phyloP scores from a whole-genome alignment of 192 early-diverging fungal genomes.

The Jimgerdemannia lactiflua region DNA sequence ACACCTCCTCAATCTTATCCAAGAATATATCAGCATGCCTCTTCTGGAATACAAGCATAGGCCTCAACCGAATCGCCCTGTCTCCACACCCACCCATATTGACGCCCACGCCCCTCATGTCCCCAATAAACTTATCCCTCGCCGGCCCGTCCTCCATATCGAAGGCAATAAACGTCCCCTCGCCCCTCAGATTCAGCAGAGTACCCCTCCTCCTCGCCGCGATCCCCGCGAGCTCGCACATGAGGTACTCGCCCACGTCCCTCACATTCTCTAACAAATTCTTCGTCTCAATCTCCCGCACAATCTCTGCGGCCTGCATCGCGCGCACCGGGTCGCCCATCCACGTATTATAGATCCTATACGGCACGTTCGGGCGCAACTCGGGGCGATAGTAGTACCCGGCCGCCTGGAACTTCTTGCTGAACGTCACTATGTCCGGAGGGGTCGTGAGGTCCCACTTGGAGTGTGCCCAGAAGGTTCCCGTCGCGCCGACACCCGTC shows the following conservation, averaged over 20 bases:
- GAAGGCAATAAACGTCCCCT: constrained; percentile 70
- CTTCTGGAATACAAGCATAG: constrained; percentile 69
- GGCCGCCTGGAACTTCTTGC: constrained; percentile 76
- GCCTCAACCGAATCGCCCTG: constrained; percentile 56
- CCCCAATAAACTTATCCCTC: constrained; percentile 50
- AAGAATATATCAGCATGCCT: constrained; percentile 68
- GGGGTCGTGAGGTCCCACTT: constrained; percentile 61
- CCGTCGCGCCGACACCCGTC: constrained; percentile 71
- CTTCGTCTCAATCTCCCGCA: constrained; percentile 55
- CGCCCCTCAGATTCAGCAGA: constrained; percentile 56
- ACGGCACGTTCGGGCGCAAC: constrained; percentile 57
- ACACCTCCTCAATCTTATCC: constrained; percentile 51
- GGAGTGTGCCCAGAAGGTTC: constrained; percentile 76
- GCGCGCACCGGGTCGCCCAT: constrained; percentile 70
- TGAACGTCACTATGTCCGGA: constrained; percentile 77
- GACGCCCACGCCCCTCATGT: constrained; percentile 58
- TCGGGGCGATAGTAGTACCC: constrained; percentile 63
- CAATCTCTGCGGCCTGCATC: constrained; percentile 56
- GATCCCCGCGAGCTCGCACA: constrained; percentile 46
- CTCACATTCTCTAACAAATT: constrained; percentile 48
- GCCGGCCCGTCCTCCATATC: constrained; percentile 48
- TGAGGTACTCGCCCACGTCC: constrained; percentile 51
- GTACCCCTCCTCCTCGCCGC: constrained; percentile 40
- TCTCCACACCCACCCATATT: constrained; percentile 72
- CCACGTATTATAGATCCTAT: constrained; percentile 77